These are phyloP conservation scores for Colletotrichum orchidophilum DNA, from an alignment of 2,329 filamentous ascomycete genomes.

Conservation along the genomic window DNA sequence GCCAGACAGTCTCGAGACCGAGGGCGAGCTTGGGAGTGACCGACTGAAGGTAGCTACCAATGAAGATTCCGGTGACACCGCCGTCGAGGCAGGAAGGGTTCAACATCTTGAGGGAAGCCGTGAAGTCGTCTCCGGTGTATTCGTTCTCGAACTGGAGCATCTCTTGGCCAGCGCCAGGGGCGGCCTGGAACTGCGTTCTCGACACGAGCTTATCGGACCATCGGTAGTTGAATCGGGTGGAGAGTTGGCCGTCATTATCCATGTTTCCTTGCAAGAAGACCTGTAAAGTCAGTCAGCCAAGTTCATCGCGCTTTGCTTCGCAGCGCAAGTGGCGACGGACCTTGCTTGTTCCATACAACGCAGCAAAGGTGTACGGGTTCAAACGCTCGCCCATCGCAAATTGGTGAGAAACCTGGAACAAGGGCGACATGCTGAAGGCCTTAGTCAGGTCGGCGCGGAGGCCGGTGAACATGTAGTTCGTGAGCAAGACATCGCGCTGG, in stretches of 20 bases:
- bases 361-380: constrained; percentile 94
- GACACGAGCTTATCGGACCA: constrained; percentile 83
- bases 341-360: constrained; percentile 92
- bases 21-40: constrained; percentile 87
- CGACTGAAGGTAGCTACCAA: constrained; percentile 94
- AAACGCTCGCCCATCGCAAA: constrained; percentile 94
- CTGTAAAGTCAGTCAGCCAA: constrained; percentile 55
- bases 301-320: neutral
- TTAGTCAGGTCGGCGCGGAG: constrained; percentile 97
- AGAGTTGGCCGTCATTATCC: constrained; percentile 90
- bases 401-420: constrained; percentile 98
- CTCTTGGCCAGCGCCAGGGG: constrained; percentile 79
- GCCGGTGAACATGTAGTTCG: constrained; percentile 96
- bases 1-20: constrained; percentile 93
- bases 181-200: constrained; percentile 88
- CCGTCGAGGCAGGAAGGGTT: constrained; percentile 96
- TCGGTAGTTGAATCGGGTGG: constrained; percentile 91
- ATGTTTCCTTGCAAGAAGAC: constrained; percentile 95
- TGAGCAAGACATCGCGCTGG: constrained; percentile 94
- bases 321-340: constrained; percentile 60
- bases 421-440: constrained; percentile 89
- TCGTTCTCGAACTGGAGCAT: constrained; percentile 96
- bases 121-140: constrained; percentile 93
- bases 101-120: constrained; percentile 89
- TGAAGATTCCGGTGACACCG: constrained; percentile 91